phyloP scores from a whole-genome alignment of 345 rosid species.

The Hevea brasiliensis region DNA sequence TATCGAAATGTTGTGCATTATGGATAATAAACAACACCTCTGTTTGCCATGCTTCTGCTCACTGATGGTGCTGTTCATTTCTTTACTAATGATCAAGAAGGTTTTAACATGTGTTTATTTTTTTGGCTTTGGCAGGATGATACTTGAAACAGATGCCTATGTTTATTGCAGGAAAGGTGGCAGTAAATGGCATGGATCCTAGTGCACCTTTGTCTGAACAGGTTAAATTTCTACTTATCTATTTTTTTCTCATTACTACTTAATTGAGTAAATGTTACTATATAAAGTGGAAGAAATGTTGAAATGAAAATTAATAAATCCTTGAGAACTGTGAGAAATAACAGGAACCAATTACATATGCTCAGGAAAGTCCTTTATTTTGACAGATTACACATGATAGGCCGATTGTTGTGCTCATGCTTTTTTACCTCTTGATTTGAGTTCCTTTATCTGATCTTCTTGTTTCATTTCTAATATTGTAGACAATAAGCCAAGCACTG shows the following conservation, averaged over 20 bases:
- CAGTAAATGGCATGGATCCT: constrained; percentile 71
- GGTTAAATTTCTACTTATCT: constrained; percentile 36
- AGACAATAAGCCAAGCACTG: constrained; percentile 65
- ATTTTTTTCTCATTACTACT: background rate
- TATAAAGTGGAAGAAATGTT: background rate
- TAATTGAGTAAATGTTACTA: background rate
- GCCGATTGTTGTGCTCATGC: background rate
- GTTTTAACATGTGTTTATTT: background rate
- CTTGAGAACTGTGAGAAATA: background rate
- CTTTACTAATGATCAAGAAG: background rate
- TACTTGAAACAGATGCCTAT: constrained; percentile 81
- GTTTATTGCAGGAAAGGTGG: constrained; percentile 88
- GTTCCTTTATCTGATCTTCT: background rate
- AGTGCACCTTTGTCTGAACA: constrained; percentile 80
- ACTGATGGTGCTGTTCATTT: background rate
- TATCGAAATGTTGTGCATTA: background rate
- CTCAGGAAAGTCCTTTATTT: background rate
- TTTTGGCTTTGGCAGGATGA: constrained; percentile 49
- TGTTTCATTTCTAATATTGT: constrained; percentile 18
- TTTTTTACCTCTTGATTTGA: background rate
- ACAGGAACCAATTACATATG: background rate
- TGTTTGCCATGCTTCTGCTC: background rate
- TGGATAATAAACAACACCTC: too few species aligned
- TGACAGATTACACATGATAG: too few species aligned
- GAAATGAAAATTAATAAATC: background rate